phyloP scores from a whole-genome alignment of 2,329 filamentous ascomycete genomes.

The Mycosphaerella arachidis region DNA sequence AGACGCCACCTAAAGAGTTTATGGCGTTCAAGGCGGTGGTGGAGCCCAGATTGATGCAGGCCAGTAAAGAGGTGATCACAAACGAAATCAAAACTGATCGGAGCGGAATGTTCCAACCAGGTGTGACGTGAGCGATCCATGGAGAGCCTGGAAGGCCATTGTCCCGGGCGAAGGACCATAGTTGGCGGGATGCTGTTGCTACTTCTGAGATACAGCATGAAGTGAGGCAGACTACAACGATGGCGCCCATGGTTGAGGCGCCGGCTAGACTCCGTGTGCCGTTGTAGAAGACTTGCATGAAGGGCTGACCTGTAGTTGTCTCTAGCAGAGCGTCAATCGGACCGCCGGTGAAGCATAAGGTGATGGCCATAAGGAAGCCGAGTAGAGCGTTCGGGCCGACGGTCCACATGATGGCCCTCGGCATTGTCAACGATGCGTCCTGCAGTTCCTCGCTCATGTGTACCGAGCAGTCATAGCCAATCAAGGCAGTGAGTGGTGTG shows the following conservation, averaged over 20 bases:
- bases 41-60: slow-evolving; percentile 33
- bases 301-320: slow-evolving; percentile 25
- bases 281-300: slow-evolving; percentile 35
- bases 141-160: slow-evolving; percentile 4
- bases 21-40: slow-evolving; percentile 42
- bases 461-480: slow-evolving; percentile 24
- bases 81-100: slow-evolving; percentile 7
- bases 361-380: slow-evolving; percentile 27
- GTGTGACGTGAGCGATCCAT: slow-evolving; percentile 11
- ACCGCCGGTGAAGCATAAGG: slow-evolving; percentile 34
- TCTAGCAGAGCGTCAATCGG: slow-evolving; percentile 28
- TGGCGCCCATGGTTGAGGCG: slow-evolving; percentile 29
- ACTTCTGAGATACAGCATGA: slow-evolving; percentile 33
- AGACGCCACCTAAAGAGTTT: slow-evolving; percentile 36
- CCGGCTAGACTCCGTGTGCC: slow-evolving; percentile 31
- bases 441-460: slow-evolving; percentile 27
- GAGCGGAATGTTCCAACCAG: slow-evolving; percentile 12
- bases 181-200: slow-evolving; percentile 37
- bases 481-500: slow-evolving; percentile 21
- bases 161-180: slow-evolving; percentile 26
- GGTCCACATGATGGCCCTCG: slow-evolving; percentile 20
- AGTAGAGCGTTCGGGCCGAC: slow-evolving; percentile 22
- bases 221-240: slow-evolving; percentile 32
- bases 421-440: slow-evolving; percentile 20
- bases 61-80: slow-evolving; percentile 6